Evolutionary conservation across 768 basidiomycete species (phyloP).

Genomic region (Pisolithus marmoratus): DNA sequence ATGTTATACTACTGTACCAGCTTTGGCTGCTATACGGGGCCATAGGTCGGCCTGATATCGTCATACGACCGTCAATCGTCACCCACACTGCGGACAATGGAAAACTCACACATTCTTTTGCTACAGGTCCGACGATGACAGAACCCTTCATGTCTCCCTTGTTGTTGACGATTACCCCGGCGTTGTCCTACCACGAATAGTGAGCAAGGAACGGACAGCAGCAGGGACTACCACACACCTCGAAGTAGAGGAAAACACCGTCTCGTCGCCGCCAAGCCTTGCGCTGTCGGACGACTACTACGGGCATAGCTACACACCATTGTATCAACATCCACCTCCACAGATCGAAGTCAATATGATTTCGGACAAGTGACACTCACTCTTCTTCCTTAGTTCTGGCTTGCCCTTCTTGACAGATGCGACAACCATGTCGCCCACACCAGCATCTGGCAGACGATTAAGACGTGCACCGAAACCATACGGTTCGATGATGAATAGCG

Average conservation of each 20-base stretch:
- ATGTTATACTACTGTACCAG: slow-evolving; percentile 90
- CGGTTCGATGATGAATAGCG: slow-evolving; percentile 90
- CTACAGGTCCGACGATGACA: slow-evolving; percentile 92
- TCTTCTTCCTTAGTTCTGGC: slow-evolving; percentile 99
- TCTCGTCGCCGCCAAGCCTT: slow-evolving; percentile 98
- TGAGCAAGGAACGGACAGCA: background rate
- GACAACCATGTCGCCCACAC: slow-evolving; percentile 93
- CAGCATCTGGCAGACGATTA: slow-evolving; percentile 95
- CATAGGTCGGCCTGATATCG: slow-evolving; percentile 81
- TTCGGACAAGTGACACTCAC: slow-evolving; percentile 42
- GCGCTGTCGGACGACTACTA: slow-evolving; percentile 94
- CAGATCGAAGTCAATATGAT: too few relatives aligned
- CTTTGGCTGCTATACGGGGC: slow-evolving; percentile 99
- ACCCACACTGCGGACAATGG: background rate
- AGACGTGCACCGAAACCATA: slow-evolving; percentile 94
- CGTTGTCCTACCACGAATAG: slow-evolving; percentile 62
- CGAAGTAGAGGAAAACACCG: slow-evolving; percentile 98
- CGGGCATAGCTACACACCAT: slow-evolving; percentile 76
- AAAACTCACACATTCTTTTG: slow-evolving; percentile 93
- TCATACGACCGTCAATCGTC: background rate
- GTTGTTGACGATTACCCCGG: slow-evolving; percentile 95
- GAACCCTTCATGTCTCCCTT: slow-evolving; percentile 99
- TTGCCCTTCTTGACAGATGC: slow-evolving; percentile 99
- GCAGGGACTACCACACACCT: slow-evolving; percentile 41
- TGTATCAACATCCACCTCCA: slow-evolving; percentile 4